phyloP scores from a whole-genome alignment of 164 flowering plant genomes.

The Brasenia schreberi region DNA sequence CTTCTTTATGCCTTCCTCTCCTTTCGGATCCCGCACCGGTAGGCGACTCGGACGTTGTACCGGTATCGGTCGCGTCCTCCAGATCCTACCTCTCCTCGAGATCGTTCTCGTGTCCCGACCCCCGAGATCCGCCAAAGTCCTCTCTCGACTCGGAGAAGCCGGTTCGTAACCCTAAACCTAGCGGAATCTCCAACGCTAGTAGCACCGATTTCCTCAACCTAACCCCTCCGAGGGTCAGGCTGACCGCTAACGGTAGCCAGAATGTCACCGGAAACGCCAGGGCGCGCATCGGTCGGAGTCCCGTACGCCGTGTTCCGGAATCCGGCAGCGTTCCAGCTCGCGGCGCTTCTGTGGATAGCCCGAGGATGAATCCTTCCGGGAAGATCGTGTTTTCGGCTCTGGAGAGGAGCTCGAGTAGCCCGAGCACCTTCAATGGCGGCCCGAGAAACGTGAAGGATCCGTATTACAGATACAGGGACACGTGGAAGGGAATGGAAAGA shows the following conservation, averaged over 20 bases:
- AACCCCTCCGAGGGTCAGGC: conserved; percentile 31
- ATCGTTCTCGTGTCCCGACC: conserved; percentile 28
- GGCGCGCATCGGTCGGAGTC: conserved; percentile 31
- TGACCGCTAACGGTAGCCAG: conserved; percentile 3
- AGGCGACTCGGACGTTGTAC: conserved; percentile 47
- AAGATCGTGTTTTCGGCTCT: conserved; percentile 77
- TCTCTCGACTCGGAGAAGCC: conserved; percentile 67
- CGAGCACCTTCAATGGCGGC: conserved; percentile 79
- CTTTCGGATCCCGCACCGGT: conserved; percentile 7
- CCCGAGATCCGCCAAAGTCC: conserved; percentile 56
- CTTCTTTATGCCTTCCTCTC: conserved; percentile 43
- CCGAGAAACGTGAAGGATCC: background rate
- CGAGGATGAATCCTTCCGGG: conserved; percentile 90
- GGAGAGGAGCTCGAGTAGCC: conserved; percentile 94
- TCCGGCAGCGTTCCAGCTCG: conserved; percentile 9
- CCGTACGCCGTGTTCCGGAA: conserved; percentile 28
- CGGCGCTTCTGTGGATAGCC: conserved; percentile 65
- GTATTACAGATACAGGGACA: conserved; percentile 19
- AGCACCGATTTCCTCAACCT: conserved; percentile 3
- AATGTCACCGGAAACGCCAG: background rate
- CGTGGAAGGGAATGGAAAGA: conserved; percentile 41
- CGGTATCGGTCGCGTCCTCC: conserved; percentile 34
- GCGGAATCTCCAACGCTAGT: background rate
- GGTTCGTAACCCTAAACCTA: conserved; percentile 3
- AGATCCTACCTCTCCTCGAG: conserved; percentile 62